Evolutionary conservation across 1,284 basidiomycete species (phyloP).

Genomic region (Trichosporon faecale): DNA sequence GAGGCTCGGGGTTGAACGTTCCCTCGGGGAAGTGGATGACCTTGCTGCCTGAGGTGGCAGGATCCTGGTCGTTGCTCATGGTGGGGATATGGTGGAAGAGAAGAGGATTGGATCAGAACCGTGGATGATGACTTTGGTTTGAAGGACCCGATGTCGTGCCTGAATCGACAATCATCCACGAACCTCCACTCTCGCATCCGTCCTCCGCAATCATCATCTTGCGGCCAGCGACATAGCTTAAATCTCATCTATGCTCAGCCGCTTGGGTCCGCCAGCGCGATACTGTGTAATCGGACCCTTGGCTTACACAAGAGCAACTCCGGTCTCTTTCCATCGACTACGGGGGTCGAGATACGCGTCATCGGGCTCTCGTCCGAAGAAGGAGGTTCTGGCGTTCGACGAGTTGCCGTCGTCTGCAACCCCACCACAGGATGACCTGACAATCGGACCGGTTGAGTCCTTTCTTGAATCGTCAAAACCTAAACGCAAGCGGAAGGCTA

Average conservation of each 20-base stretch:
- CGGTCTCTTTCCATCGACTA: background rate
- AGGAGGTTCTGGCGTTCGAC: constrained; percentile 9
- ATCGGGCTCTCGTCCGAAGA: background rate
- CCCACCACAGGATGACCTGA: constrained; percentile 16
- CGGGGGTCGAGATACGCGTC: background rate
- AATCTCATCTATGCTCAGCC: constrained; percentile 11
- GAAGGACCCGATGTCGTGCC: background rate
- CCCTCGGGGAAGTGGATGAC: constrained; percentile 39
- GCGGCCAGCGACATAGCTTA: too few relatives aligned
- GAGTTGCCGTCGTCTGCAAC: constrained; percentile 21
- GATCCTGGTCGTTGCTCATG: background rate
- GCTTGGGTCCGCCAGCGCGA: constrained; percentile 14
- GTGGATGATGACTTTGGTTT: constrained; percentile 11
- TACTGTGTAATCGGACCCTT: constrained; percentile 3
- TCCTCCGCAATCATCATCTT: background rate
- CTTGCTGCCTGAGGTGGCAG: constrained; percentile 21
- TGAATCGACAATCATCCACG: background rate
- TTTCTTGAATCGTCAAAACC: constrained; percentile 10
- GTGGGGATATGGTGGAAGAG: background rate
- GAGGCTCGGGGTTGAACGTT: constrained; percentile 27
- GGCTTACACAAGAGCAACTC: background rate
- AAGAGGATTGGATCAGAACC: background rate
- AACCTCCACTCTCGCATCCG: background rate
- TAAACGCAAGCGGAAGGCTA: constrained; percentile 7
- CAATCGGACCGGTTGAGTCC: constrained; percentile 20